Evolutionary conservation across 129 eudicot species (phyloP), one percentile per base, ranked within the genome.

Genomic region (Flaveria linearis): DNA sequence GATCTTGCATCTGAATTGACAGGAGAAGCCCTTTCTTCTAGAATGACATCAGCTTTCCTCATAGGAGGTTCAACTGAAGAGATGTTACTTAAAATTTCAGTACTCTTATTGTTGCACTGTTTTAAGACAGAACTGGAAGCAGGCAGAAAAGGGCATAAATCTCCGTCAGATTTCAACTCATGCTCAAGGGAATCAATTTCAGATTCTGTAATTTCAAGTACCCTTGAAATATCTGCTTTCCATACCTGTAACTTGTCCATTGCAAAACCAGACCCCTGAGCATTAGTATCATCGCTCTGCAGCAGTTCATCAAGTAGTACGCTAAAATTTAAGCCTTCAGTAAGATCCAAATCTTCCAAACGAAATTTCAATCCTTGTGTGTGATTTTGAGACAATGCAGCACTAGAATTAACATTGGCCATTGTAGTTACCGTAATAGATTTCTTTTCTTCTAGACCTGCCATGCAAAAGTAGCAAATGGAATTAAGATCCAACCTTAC

Each of bases 111-210:
- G 22, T 50, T 61, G 84, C 82, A 56, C 18, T 66, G 81, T 26
- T 39, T 70, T 3, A 78, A 83, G 9, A 51, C 52, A 74, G 85
- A 79, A 57, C 85, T 60, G 23, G 92, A 87, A 42, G 83, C 76
- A 76, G 88, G 76, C 13, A 77, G 84, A 75, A 26, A 17, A 23
- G 81, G 79, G 25, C 65, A 50, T 20, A 65, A 71, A 45, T 64
- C 78, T 53, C 63, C 78, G 63, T 80, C 80, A 60, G 88, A 61
- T 72, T 89, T 91, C 82, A 89, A 76, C 72, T 91, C 97, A 77
- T 78, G 85, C 81, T 95, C 99, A 53, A 95, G 96, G 6, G 75
- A 82, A 77, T 95, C 99, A 46, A 95, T 89, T 71, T 95, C 97
- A 82, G 91, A 69, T 81, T 95, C 99, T 3, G 99, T 89, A 23